Base-by-base conservation (phyloP, 1,284 basidiomycete species). In the Ceratobasidium sp. region DNA sequence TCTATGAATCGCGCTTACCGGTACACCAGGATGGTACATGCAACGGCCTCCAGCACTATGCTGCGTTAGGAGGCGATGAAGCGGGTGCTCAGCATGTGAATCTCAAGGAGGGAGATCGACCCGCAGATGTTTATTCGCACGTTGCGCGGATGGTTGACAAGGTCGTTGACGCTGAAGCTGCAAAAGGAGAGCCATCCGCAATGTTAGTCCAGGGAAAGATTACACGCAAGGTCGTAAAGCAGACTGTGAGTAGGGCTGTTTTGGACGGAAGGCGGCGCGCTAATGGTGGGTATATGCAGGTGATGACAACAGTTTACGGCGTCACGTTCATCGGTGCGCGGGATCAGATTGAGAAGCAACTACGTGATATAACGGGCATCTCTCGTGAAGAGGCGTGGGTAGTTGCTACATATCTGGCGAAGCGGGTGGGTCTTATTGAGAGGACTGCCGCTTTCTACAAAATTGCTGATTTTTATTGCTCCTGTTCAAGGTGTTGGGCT, bases 281-380 rank as follows among this genome's bases (percentile, higher is more conserved):
- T 18, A 6, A 9, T 40, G 42, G 25, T 42, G 49, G 46, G 0
- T 11, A 59, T 5, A 44, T 61, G 1, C 75, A 90, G 87, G 94
- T 98, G 77, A 99, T 99, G 97, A 99, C 97, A 0, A 99, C 97
- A 11, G 97, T 99, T 44, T 99, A 99, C 79, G 96, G 96, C 53
- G 96, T 99, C 25, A 99, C 96, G 0, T 97, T 91, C 80, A 84
- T 98, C 72, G 97, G 96, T 42, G 97, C 96, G 30, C 88, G 95
- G 72, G 94, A 95, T 36, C 97, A 99, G 82, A 97, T 98, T 73
- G 91, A 94, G 82, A 91, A 84, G 77, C 96, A 98, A 82, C 83
- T 99, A 48, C 86, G 85, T 75, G 92, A 92, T 67, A 84, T 90
- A 63, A 87, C 87, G 42, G 92, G 92, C 75, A 84, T 98, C 44